Percentiles rank a stretch among this genome's conserved stretches.
Conservation (phyloP, 768 basidiomycete genomes). For the Suillus fuscotomentosus region DNA sequence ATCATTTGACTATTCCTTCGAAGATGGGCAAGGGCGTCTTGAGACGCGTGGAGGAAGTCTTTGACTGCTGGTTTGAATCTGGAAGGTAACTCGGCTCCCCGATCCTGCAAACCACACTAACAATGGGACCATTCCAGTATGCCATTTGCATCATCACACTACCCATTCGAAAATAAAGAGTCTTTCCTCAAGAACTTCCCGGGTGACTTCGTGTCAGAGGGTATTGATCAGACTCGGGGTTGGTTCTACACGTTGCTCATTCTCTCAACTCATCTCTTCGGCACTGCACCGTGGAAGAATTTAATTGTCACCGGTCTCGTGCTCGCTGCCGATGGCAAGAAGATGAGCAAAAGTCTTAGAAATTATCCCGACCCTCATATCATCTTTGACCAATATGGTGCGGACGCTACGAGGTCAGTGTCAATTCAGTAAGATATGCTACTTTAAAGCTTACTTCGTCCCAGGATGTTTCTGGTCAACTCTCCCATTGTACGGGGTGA, state of each 20-base stretch:
- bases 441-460: neutral
- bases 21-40: constrained; percentile 81
- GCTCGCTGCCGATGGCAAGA: constrained; percentile 95
- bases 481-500: constrained; percentile 98
- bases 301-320: constrained; percentile 95
- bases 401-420: constrained; percentile 84
- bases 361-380: constrained; percentile 97
- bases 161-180: constrained; percentile 97
- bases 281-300: constrained; percentile 96
- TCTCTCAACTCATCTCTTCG: constrained; percentile 93
- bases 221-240: constrained; percentile 97
- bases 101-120: neutral
- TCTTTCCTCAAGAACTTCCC: constrained; percentile 84
- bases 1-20: constrained; percentile 95
- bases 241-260: constrained; percentile 99
- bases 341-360: constrained; percentile 97
- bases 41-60: constrained; percentile 94
- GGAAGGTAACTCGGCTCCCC: constrained; percentile 64
- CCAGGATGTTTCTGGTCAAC: constrained; percentile 96
- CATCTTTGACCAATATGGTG: constrained; percentile 88
- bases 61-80: constrained; percentile 99
- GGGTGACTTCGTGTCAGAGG: constrained; percentile 96
- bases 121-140: constrained; percentile 54
- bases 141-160: constrained; percentile 97
- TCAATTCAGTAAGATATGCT: neutral